These are phyloP conservation scores for Ceratobasidium sp. DNA, from an alignment of 1,284 basidiomycete genomes.

Conservation along the genomic window DNA sequence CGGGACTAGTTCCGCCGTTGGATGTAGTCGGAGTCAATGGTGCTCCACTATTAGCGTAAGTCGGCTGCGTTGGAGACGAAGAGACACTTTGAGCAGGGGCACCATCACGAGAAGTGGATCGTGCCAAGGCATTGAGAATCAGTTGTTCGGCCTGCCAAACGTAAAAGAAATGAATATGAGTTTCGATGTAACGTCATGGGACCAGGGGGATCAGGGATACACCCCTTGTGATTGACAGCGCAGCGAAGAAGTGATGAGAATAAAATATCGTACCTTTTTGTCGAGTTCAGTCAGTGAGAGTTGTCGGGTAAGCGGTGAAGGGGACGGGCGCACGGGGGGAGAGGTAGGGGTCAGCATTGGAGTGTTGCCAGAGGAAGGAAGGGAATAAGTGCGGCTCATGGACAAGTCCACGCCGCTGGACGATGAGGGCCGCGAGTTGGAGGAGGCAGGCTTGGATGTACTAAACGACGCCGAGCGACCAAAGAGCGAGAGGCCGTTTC, in stretches of 20 bases:
- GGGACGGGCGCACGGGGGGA: constrained; percentile 19
- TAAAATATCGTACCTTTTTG: constrained; percentile 32
- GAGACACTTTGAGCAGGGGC: constrained; percentile 25
- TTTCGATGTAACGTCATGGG: constrained; percentile 15
- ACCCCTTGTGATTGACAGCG: constrained; percentile 27
- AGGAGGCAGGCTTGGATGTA: background rate
- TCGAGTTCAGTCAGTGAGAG: constrained; percentile 34
- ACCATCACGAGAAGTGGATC: constrained; percentile 19
- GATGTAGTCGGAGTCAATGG: constrained; percentile 10
- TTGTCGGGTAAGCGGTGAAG: constrained; percentile 34
- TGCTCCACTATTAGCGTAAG: background rate
- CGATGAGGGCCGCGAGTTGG: constrained; percentile 12
- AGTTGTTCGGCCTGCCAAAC: constrained; percentile 36
- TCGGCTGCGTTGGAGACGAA: constrained; percentile 33
- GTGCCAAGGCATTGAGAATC: constrained; percentile 25
- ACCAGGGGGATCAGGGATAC: constrained; percentile 2
- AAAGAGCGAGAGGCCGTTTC: background rate
- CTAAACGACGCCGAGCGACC: constrained; percentile 1
- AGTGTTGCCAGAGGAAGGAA: constrained; percentile 14
- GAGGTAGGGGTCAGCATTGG: constrained; percentile 34
- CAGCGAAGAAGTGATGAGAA: constrained; percentile 1
- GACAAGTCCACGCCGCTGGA: constrained; percentile 25
- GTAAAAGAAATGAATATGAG: constrained; percentile 15
- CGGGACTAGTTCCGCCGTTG: background rate
- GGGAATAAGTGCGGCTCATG: constrained; percentile 36